Conservation (phyloP, 805 yeast species). For the Scheffersomyces ergatensis region DNA sequence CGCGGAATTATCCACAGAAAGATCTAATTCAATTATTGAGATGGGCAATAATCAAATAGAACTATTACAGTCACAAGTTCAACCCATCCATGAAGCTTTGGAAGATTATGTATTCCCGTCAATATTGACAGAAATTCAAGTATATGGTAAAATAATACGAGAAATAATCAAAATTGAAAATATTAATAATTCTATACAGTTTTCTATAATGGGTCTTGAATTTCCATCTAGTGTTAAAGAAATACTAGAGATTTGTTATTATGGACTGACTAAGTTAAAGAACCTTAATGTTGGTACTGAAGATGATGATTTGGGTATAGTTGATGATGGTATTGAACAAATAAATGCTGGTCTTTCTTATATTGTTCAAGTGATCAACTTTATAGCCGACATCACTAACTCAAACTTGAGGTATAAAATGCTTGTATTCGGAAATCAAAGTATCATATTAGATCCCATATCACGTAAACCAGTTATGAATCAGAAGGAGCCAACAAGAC, state of each 20-base stretch:
- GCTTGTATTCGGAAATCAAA: slow-evolving; percentile 15
- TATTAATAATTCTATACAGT: slow-evolving; percentile 17
- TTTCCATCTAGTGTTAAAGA: slow-evolving; percentile 32
- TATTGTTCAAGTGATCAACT: slow-evolving; percentile 25
- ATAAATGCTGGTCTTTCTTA: slow-evolving; percentile 32
- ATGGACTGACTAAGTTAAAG: slow-evolving; percentile 8
- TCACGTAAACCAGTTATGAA: background rate
- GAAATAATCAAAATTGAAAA: slow-evolving; percentile 27
- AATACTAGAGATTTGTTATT: slow-evolving; percentile 27
- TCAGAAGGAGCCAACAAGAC: too few species aligned
- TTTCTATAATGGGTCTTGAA: slow-evolving; percentile 31
- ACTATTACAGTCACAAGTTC: slow-evolving; percentile 21
- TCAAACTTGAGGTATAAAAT: slow-evolving; percentile 27
- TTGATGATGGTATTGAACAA: slow-evolving; percentile 13
- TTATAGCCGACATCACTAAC: slow-evolving; percentile 23
- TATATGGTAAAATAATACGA: slow-evolving; percentile 12
- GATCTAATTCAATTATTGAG: slow-evolving; percentile 11
- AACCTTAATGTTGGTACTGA: background rate
- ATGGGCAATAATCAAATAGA: slow-evolving; percentile 21
- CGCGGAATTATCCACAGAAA: slow-evolving; percentile 6
- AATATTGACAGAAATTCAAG: slow-evolving; percentile 13
- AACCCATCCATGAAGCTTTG: slow-evolving; percentile 25
- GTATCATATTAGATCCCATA: slow-evolving; percentile 22
- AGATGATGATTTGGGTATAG: background rate
- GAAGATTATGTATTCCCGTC: slow-evolving; percentile 17